Evolutionary conservation across 768 basidiomycete genomes (phyloP), one percentile per base, ranked within the genome.

Genomic region (Kwoniella dendrophila): DNA sequence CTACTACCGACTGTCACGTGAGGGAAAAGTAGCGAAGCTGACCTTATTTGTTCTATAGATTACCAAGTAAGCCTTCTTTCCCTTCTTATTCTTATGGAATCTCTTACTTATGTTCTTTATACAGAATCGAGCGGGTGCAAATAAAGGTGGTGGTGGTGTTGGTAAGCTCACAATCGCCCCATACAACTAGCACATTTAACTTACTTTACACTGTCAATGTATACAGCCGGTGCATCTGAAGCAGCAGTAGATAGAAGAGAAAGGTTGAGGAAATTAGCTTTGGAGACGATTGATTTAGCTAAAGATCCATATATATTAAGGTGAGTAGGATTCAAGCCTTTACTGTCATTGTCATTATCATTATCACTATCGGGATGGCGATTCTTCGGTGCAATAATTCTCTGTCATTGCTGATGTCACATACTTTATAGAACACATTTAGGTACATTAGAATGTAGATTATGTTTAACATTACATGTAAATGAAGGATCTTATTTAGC

Each of bases 401-500:
- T 33, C 34, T n/a, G 22, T 2, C 41, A 44, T 20, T n/a, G 8
- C 18, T 16, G 10, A 44, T 44, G 29, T 32, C 50, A 22, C 10
- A 4, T 30, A 20, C 16, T 10, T 20, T 22, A 1, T 30, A 67
- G 69, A 80, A 99, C 97, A 79, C 96, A 99, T 80, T 85, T 99
- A 61, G 96, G 96, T 41, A 97, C 94, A 8, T 86, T 98, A 41
- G 95, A 98, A 86, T 99, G 96, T 82, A 90, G 94, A 72, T 85
- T 99, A 29, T 98, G 96, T 79, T 82, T 99, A 48, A 99, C 96
- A 0, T 85, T 99, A 11, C 96, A 99, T 81, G 97, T 95, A n/a
- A 98, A 98, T 73, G 96, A 99, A 81, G 96, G 96, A 20, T 96
- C 94, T 14, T 97, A 98, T 78, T 88, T 99, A 49, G 96, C 96